These are phyloP conservation scores for Corylus avellana DNA, from an alignment of 306 rosid species.

Conservation along the genomic window DNA sequence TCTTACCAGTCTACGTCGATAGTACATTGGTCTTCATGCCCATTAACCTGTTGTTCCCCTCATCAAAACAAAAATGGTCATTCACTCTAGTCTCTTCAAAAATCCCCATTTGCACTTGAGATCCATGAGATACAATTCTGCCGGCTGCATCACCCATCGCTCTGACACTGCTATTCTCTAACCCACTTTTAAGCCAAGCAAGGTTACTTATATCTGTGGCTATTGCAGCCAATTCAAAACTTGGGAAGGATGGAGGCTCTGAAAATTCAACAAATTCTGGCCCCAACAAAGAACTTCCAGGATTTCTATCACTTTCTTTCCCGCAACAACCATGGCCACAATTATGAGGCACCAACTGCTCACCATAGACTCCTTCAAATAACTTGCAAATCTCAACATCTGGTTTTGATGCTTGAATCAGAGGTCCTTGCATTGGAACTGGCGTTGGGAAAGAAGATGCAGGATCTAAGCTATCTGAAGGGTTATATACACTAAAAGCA, in stretches of 20 bases:
- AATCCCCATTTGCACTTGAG: slow-evolving; percentile 53
- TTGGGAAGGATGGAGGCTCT: slow-evolving; percentile 73
- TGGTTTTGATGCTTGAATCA: slow-evolving; percentile 53
- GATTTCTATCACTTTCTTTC: slow-evolving; percentile 30
- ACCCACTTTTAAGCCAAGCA: slow-evolving; percentile 96
- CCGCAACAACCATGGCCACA: slow-evolving; percentile 88
- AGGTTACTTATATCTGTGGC: slow-evolving; percentile 88
- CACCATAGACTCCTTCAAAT: slow-evolving; percentile 53
- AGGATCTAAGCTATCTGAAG: slow-evolving; percentile 51
- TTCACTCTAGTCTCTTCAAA: slow-evolving; percentile 29
- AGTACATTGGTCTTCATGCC: slow-evolving; percentile 32
- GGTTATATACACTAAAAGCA: slow-evolving; percentile 70
- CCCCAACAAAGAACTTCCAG: slow-evolving; percentile 63
- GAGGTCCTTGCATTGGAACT: slow-evolving; percentile 67
- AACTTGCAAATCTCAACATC: slow-evolving; percentile 59
- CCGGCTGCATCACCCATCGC: slow-evolving; percentile 63
- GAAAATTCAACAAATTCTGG: slow-evolving; percentile 84
- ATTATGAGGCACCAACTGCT: slow-evolving; percentile 53
- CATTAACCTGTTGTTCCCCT: slow-evolving; percentile 22
- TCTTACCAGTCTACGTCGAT: slow-evolving; percentile 21
- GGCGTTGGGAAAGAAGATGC: slow-evolving; percentile 44
- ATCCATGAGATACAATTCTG: slow-evolving; percentile 41
- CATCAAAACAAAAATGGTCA: slow-evolving; percentile 22
- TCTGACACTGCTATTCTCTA: slow-evolving; percentile 76
- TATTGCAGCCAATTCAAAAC: slow-evolving; percentile 88